Percentiles rank a stretch among this genome's conserved stretches.
Evolutionary conservation across 2,329 filamentous ascomycete species (phyloP).

Genomic region (Sclerotinia borealis): DNA sequence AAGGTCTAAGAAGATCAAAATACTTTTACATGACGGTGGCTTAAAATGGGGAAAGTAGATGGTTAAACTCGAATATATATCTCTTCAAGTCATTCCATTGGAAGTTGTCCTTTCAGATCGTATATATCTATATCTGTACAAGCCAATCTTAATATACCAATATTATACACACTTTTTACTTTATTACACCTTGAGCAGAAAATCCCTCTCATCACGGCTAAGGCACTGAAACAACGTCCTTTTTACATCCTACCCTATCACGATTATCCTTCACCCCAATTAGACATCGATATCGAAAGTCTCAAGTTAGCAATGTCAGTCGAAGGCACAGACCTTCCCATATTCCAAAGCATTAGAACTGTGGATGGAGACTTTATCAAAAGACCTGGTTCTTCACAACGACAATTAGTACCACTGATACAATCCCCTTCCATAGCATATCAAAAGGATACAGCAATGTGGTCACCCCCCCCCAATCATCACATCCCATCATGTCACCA

Average conservation of each 20-base stretch:
- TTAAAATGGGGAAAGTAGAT: not conserved
- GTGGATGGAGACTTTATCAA: not conserved
- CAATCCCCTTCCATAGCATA: not conserved
- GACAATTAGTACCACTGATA: not conserved
- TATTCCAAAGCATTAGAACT: not conserved
- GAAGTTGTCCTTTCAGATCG: not conserved
- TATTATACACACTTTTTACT: not conserved
- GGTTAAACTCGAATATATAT: slow-evolving; percentile 10
- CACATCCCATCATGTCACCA: slow-evolving; percentile 10
- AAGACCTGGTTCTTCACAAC: slow-evolving; percentile 1
- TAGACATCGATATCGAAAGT: not conserved
- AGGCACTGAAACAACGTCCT: not conserved
- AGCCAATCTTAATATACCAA: slow-evolving; percentile 2
- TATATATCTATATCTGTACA: not conserved
- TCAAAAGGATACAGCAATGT: slow-evolving; percentile 2
- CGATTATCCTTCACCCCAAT: not conserved
- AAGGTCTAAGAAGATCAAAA: slow-evolving; percentile 1
- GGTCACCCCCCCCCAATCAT: slow-evolving; percentile 4
- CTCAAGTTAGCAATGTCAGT: slow-evolving; percentile 1
- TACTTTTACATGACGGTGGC: not conserved
- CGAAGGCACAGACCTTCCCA: slow-evolving; percentile 5
- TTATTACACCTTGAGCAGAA: not conserved
- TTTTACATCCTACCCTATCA: slow-evolving; percentile 1
- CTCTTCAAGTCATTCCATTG: not conserved
- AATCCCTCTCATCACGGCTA: not conserved